Evolutionary conservation across 805 yeast genomes (phyloP), one percentile per base, ranked within the genome.

Genomic region (Komagataella mondaviorum): DNA sequence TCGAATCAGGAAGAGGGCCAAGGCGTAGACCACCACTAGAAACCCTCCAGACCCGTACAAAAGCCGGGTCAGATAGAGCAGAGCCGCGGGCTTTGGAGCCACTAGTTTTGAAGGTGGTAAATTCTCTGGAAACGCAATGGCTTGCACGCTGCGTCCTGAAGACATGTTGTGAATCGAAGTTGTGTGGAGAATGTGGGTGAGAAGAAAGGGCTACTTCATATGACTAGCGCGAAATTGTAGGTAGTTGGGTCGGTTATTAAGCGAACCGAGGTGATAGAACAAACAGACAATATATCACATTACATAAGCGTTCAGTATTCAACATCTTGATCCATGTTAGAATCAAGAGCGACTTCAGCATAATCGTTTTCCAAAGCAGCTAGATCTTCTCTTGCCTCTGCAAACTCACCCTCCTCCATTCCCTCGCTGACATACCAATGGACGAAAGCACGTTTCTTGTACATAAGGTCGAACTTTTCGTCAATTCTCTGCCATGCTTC

Each of bases 361-460:
- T 88, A 88, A 70, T 88, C 96, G 71, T 87, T 84, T 72, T 88
- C 96, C 65, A 88, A 78, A 54, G 95, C 91, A 56, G 95, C 95
- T 69, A 88, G 78, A 66, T 88, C 93, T 72, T 82, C 96, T 73
- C 96, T 87, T 52, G 96, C 96, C 72, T 88, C 96, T 55, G 88
- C 81, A 69, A 88, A 88, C 72, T 88, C 96, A 66, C 96, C 96
- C 72, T 88, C 96, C 70, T 88, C 96, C 96, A 88, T 88, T 73
- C 96, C 96, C 73, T 88, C 96, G 63, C 96, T 95, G 54, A 88
- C 96, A 63, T 86, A 88, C 96, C 96, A 88, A 75, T 88, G 96
- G 55, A 88, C 96, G 65, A 88, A 88, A 48, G 96, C 96, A 71
- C 96, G 86, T 78, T 88, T 88, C 60, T 88, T 75, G 74, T 87